Evolutionary conservation across 2,329 filamentous ascomycete species (phyloP).

Genomic region (Nannizziopsis barbatae): DNA sequence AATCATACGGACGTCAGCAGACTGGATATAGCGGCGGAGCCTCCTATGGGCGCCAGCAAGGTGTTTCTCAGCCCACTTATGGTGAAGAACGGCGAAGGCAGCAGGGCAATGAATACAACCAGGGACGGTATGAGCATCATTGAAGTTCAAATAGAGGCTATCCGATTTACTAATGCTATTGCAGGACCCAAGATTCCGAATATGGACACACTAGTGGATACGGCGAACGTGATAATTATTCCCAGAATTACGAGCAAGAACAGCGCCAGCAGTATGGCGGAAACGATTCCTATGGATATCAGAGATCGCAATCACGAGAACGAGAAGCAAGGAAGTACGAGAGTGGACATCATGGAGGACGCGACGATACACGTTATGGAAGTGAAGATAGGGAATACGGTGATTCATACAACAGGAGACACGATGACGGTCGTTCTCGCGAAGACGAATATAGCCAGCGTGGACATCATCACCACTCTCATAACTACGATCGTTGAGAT

Average conservation of each 20-base stretch:
- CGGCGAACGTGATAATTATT: no score
- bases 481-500: background rate
- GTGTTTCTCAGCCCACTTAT: background rate
- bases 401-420: conserved; percentile 11
- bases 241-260: background rate
- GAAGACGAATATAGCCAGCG: conserved; percentile 10
- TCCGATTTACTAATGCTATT: background rate
- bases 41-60: background rate
- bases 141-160: background rate
- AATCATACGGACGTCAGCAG: conserved; percentile 4
- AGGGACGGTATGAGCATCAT: background rate
- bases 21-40: background rate
- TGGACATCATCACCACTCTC: conserved; percentile 17
- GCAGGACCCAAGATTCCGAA: conserved; percentile 4
- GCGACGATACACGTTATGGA: conserved; percentile 16
- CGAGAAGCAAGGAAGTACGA: conserved; percentile 12
- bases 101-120: background rate
- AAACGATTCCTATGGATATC: background rate
- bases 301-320: conserved; percentile 11
- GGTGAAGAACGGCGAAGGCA: background rate
- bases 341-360: conserved; percentile 13
- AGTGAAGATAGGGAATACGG: conserved; percentile 18
- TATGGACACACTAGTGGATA: conserved; percentile 9
- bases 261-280: conserved; percentile 8
- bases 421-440: conserved; percentile 18